These are phyloP conservation scores for Canavalia gladiata DNA, from an alignment of 306 rosid species.

Conservation along the genomic window DNA sequence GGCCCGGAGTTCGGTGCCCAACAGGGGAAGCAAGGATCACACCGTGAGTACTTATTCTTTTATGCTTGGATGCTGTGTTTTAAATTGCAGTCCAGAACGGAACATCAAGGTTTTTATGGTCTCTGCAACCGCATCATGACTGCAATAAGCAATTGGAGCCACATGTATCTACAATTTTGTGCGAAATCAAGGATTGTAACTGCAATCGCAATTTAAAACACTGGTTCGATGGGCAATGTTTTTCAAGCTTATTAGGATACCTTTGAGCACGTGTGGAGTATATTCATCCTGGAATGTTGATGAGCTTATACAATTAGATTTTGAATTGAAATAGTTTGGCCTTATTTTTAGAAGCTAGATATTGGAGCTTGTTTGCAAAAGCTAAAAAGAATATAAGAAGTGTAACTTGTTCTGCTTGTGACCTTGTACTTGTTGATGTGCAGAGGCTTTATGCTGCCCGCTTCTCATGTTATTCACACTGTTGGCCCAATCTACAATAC, in stretches of 20 bases:
- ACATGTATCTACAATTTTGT: no score
- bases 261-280: no score
- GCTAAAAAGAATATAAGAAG: not conserved
- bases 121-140: no score
- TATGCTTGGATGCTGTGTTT: not conserved
- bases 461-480: constrained; percentile 82
- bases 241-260: not conserved
- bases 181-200: no score
- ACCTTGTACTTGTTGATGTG: constrained; percentile 41
- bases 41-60: constrained; percentile 58
- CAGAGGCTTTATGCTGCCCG: constrained; percentile 87
- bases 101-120: no score
- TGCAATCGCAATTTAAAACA: no score
- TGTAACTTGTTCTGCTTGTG: constrained; percentile 5
- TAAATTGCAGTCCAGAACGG: no score
- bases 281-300: not conserved
- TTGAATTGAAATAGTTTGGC: not conserved
- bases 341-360: not conserved
- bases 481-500: constrained; percentile 79
- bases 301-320: not conserved
- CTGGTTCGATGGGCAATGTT: not conserved
- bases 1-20: constrained; percentile 85
- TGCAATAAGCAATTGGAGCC: no score
- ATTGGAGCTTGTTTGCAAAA: not conserved
- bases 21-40: constrained; percentile 95